Percentiles rank a stretch among this genome's conserved stretches.
These are phyloP conservation scores for Sugiyamaella japonica DNA, from an alignment of 1,139 yeast genomes.

Conservation along the genomic window DNA sequence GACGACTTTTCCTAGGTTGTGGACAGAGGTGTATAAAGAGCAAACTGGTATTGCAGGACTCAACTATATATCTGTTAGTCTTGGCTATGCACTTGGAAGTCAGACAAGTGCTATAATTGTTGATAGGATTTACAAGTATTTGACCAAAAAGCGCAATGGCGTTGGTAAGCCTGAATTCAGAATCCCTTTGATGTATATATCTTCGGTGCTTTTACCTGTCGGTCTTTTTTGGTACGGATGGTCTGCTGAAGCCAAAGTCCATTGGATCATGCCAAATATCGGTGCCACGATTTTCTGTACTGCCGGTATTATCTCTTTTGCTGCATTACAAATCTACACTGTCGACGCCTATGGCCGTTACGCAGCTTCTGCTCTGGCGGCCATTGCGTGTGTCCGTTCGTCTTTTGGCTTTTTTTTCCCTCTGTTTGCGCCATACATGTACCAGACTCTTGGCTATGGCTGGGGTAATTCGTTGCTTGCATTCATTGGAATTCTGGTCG, in stretches of 20 bases:
- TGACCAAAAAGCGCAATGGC: constrained; percentile 48
- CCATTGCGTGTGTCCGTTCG: constrained; percentile 61
- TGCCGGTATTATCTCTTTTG: constrained; percentile 56
- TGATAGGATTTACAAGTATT: constrained; percentile 39
- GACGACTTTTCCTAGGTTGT: constrained; percentile 56
- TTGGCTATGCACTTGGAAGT: constrained; percentile 52
- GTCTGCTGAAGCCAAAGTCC: constrained; percentile 51
- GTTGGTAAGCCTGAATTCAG: constrained; percentile 51
- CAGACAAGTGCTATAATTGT: constrained; percentile 44
- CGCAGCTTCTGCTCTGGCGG: constrained; percentile 58
- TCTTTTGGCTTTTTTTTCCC: constrained; percentile 55
- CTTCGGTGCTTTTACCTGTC: constrained; percentile 52
- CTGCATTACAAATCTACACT: constrained; percentile 56
- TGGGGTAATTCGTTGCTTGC: constrained; percentile 64
- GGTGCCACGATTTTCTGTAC: constrained; percentile 56
- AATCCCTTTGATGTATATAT: constrained; percentile 45
- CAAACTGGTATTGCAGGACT: constrained; percentile 53
- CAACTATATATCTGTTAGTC: constrained; percentile 54
- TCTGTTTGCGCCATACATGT: constrained; percentile 38
- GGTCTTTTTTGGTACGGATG: constrained; percentile 65
- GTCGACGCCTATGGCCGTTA: constrained; percentile 64
- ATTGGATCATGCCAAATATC: constrained; percentile 58
- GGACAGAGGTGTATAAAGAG: constrained; percentile 49
- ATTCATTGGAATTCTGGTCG: constrained; percentile 49
- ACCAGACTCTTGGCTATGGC: constrained; percentile 49